Conservation (phyloP, 306 rosid genomes). For the Arachis hypogaea region DNA sequence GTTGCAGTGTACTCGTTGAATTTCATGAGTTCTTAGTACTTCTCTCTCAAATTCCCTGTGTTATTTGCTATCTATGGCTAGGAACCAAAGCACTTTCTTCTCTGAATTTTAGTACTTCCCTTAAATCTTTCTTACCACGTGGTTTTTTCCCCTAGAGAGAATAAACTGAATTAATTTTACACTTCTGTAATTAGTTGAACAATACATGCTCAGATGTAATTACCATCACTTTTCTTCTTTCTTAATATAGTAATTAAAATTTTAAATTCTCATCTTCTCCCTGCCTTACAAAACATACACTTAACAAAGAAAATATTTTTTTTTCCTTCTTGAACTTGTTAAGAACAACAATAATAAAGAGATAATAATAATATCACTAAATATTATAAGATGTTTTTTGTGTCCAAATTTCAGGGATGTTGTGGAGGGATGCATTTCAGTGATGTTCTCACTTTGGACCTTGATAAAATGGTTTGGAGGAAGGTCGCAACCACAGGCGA, state of each 20-base stretch:
- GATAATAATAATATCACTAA: background rate
- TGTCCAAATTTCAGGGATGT: constrained; percentile 66
- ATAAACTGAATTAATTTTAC: constrained; percentile 29
- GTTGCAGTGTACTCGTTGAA: constrained; percentile 22
- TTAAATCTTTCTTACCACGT: constrained; percentile 35
- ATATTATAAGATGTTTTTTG: background rate
- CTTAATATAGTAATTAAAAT: constrained; percentile 27
- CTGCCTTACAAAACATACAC: constrained; percentile 10
- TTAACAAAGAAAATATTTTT: background rate
- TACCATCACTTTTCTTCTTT: constrained; percentile 33
- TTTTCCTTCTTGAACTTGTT: background rate
- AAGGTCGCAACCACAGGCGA: constrained; percentile 58
- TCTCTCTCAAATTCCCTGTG: constrained; percentile 30
- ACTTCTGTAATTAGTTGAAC: constrained; percentile 44
- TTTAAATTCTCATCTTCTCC: constrained; percentile 9
- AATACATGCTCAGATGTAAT: constrained; percentile 16
- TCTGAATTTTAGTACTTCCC: constrained; percentile 46
- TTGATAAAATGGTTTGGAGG: constrained; percentile 74
- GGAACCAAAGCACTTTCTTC: constrained; percentile 50
- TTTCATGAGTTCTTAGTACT: constrained; percentile 22
- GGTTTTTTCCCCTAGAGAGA: constrained; percentile 35
- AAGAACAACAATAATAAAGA: constrained; percentile 2
- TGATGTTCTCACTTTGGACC: constrained; percentile 73
- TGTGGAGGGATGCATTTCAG: constrained; percentile 84
- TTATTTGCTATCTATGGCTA: constrained; percentile 45